Conservation (phyloP, 2,329 filamentous ascomycete species). For the Tricladium varicosporioides region DNA sequence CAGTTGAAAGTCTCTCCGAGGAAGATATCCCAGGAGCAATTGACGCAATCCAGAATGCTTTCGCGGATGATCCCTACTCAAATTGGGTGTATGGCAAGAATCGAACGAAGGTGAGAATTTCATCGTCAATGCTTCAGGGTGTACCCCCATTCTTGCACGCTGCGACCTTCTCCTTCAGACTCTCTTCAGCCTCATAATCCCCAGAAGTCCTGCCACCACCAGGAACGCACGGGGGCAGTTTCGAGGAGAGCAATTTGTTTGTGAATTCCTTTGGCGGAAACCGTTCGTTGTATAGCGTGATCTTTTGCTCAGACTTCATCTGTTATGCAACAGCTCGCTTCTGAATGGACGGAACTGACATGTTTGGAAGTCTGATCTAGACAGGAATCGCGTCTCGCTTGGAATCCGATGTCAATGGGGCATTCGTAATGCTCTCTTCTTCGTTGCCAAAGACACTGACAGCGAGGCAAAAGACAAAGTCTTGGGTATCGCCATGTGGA, state of each 20-base stretch:
- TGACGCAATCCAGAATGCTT: slow-evolving; percentile 63
- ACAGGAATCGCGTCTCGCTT: slow-evolving; percentile 25
- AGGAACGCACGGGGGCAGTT: background rate
- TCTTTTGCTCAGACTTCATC: background rate
- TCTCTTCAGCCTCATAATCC: background rate
- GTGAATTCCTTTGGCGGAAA: background rate
- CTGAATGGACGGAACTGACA: slow-evolving; percentile 8
- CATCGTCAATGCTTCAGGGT: background rate
- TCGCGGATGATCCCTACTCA: slow-evolving; percentile 66
- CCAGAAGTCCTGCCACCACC: background rate
- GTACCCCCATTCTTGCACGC: background rate
- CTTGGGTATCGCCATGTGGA: slow-evolving; percentile 72
- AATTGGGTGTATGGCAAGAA: slow-evolving; percentile 59
- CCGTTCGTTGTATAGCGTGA: background rate
- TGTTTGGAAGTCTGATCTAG: slow-evolving; percentile 9
- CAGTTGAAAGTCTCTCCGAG: slow-evolving; percentile 54
- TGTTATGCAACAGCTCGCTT: background rate
- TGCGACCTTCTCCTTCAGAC: background rate
- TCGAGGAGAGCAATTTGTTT: background rate
- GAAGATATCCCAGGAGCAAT: slow-evolving; percentile 63
- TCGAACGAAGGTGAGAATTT: slow-evolving; percentile 46
- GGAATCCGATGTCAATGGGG: slow-evolving; percentile 67
- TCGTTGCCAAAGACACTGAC: slow-evolving; percentile 62
- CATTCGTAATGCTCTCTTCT: slow-evolving; percentile 66
- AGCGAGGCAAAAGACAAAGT: slow-evolving; percentile 44